Evolutionary conservation across 192 early-diverging fungal genomes (phyloP).

Genomic region (Kappamyces sp.): DNA sequence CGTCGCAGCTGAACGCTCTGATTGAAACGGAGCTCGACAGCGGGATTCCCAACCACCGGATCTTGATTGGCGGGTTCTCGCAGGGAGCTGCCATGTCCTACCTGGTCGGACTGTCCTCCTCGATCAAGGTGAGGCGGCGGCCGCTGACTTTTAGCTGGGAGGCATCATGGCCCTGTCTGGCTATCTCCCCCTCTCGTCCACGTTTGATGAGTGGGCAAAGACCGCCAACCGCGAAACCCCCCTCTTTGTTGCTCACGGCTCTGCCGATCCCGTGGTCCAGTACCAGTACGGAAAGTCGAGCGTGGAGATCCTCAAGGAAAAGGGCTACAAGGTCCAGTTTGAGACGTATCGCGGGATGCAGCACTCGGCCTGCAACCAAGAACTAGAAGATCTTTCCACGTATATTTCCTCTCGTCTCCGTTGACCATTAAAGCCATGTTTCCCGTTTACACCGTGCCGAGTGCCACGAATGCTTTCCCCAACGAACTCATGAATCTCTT

Average conservation of each 20-base stretch:
- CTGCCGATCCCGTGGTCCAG: slow-evolving; percentile 62
- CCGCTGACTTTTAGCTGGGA: too few species aligned
- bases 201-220: slow-evolving; percentile 28
- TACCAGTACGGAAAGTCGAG: slow-evolving; percentile 69
- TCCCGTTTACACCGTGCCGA: neutral
- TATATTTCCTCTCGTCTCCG: slow-evolving; percentile 1
- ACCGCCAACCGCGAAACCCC: slow-evolving; percentile 47
- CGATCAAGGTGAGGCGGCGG: too few species aligned
- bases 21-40: slow-evolving; percentile 69
- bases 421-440: too few species aligned
- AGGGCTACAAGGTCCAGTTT: slow-evolving; percentile 63
- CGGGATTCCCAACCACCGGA: slow-evolving; percentile 73
- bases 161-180: slow-evolving; percentile 63
- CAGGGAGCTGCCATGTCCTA: slow-evolving; percentile 74
- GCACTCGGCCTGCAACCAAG: slow-evolving; percentile 63
- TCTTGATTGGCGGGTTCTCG: slow-evolving; percentile 91
- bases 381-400: slow-evolving; percentile 56
- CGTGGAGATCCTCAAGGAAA: slow-evolving; percentile 50
- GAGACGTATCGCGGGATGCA: slow-evolving; percentile 75
- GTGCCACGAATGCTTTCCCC: neutral
- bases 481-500: slow-evolving; percentile 39
- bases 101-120: slow-evolving; percentile 63
- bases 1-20: slow-evolving; percentile 46
- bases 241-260: slow-evolving; percentile 82
- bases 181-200: slow-evolving; percentile 61